Conservation (phyloP, 768 basidiomycete species). For the Rhizopogon salebrosus region DNA sequence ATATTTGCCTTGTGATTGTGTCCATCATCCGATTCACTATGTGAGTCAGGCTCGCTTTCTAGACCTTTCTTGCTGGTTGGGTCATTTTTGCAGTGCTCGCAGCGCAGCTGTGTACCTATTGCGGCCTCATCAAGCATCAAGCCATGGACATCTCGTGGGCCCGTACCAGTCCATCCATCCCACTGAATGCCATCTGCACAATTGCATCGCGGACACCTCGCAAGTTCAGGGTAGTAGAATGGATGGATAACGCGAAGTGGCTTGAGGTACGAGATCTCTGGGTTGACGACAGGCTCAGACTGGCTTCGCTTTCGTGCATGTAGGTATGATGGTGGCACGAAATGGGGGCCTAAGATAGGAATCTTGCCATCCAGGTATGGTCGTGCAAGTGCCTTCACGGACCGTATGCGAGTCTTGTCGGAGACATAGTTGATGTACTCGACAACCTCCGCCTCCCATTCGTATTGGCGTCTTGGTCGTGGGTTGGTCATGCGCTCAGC, state of each 20-base stretch:
- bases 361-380: slow-evolving; percentile 6
- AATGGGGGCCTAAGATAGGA: slow-evolving; percentile 18
- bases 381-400: neutral
- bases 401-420: neutral
- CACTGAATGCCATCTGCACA: neutral
- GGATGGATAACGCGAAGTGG: slow-evolving; percentile 4
- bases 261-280: neutral
- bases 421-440: slow-evolving; percentile 16
- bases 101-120: neutral
- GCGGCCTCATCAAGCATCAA: neutral
- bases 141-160: slow-evolving; percentile 1
- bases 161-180: slow-evolving; percentile 6
- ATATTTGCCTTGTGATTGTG: neutral
- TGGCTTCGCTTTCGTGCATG: slow-evolving; percentile 4
- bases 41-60: too few species aligned
- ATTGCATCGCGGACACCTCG: neutral
- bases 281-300: neutral
- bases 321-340: slow-evolving; percentile 15
- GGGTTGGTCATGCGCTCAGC: neutral
- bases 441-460: slow-evolving; percentile 16
- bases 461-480: slow-evolving; percentile 7
- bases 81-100: neutral
- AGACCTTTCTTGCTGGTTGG: neutral
- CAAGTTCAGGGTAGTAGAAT: slow-evolving; percentile 5
- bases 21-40: too few species aligned